These are phyloP conservation scores for Musa itinerans DNA, from an alignment of 176 grass and related monocot genomes.

Conservation along the genomic window DNA sequence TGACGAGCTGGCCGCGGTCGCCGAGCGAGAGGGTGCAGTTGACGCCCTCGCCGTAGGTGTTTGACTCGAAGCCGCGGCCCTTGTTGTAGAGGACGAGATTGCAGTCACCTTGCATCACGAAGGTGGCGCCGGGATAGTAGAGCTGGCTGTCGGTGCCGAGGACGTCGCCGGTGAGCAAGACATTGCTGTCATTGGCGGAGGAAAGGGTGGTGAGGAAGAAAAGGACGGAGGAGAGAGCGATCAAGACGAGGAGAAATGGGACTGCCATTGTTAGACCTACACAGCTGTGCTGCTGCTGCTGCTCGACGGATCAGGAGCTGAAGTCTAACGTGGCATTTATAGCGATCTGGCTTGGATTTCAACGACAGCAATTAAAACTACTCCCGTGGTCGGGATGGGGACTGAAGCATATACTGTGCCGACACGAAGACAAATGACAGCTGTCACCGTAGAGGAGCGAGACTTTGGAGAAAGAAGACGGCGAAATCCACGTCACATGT, in stretches of 20 bases:
- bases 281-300: no score
- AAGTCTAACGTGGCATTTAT: no score
- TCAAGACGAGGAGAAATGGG: background rate
- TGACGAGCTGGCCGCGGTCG: slow-evolving; percentile 9
- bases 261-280: no score
- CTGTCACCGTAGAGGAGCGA: no score
- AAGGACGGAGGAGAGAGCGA: background rate
- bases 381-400: no score
- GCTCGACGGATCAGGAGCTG: no score
- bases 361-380: no score
- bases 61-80: background rate
- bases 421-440: no score
- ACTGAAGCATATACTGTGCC: no score
- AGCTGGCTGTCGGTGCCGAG: slow-evolving; percentile 5
- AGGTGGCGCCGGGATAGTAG: background rate
- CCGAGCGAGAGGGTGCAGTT: slow-evolving; percentile 16
- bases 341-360: no score
- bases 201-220: background rate
- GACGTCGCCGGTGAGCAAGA: slow-evolving; percentile 13
- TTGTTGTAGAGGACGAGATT: slow-evolving; percentile 18
- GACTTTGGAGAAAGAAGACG: no score
- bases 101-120: slow-evolving; percentile 20
- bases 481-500: no score
- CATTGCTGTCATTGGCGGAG: slow-evolving; percentile 6
- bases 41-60: background rate